phyloP scores from a whole-genome alignment of 1,284 basidiomycete genomes.

The Xanthoconium separans region DNA sequence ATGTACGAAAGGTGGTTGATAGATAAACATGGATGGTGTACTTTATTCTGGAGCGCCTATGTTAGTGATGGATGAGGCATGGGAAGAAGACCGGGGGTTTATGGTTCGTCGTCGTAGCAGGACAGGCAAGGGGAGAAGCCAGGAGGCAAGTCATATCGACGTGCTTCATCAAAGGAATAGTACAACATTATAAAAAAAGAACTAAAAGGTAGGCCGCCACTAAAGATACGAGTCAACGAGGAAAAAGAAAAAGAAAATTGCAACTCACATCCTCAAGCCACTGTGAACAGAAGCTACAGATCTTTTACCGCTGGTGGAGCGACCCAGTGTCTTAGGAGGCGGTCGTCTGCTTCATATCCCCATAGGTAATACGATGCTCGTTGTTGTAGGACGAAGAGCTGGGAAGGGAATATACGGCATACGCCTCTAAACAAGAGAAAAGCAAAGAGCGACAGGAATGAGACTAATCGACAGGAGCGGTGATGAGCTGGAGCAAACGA shows the following conservation, averaged over 20 bases:
- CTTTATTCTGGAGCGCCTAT: constrained; percentile 3
- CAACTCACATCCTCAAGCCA: constrained; percentile 16
- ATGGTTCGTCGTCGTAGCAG: not conserved
- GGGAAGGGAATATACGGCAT: constrained; percentile 28
- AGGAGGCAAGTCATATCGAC: not conserved
- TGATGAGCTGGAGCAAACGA: not conserved
- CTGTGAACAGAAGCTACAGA: constrained; percentile 10
- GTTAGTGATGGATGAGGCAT: not conserved
- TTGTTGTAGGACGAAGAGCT: constrained; percentile 29
- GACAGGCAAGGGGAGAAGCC: not conserved
- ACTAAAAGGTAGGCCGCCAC: not conserved
- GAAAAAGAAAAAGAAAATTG: not conserved
- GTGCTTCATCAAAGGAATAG: constrained; percentile 1
- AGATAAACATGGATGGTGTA: constrained; percentile 2
- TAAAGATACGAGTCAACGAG: constrained; percentile 5
- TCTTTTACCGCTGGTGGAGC: constrained; percentile 28
- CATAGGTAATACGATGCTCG: constrained; percentile 35
- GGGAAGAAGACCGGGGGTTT: not conserved
- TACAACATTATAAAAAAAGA: constrained; percentile 9
- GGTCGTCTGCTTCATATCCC: constrained; percentile 27
- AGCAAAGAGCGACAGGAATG: constrained; percentile 27
- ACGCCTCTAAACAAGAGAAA: constrained; percentile 31
- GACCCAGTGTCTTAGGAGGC: constrained; percentile 33
- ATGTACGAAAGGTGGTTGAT: not conserved
- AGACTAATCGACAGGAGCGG: constrained; percentile 14